A percentile compares a stretch with the other conserved stretches of the same genome.
These are phyloP conservation scores for rapeseed (Brassica napus) DNA, from an alignment of 345 rosid genomes.

Conservation along the genomic window Da-Ae NC_063434.1:9993501-9994000, in stretches of 20 bases:
- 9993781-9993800: conserved; percentile 4
- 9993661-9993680: conserved; percentile 76
- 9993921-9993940: conserved; percentile 96
- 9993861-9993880: conserved; percentile 70
- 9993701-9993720: conserved; percentile 99
- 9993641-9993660: conserved; percentile 91
- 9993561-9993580: conserved; percentile 73
- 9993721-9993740: conserved; percentile 83
- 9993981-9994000: background rate
- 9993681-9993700: conserved; percentile 98
- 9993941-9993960: conserved; percentile 63
- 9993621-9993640: conserved; percentile 96
- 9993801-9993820: background rate
- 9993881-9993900: conserved; percentile 62
- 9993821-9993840: conserved; percentile 14
- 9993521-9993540: conserved; percentile 18
- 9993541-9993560: background rate
- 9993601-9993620: conserved; percentile 84
- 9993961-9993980: conserved; percentile 45
- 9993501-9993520: conserved; percentile 33
- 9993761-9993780: conserved; percentile 16
- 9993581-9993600: conserved; percentile 81
- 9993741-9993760: conserved; percentile 46
- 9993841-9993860: conserved; percentile 44
- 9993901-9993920: conserved; percentile 45